phyloP scores from a whole-genome alignment of 495 filamentous ascomycete species.

The Daldinia bambusicola region DNA sequence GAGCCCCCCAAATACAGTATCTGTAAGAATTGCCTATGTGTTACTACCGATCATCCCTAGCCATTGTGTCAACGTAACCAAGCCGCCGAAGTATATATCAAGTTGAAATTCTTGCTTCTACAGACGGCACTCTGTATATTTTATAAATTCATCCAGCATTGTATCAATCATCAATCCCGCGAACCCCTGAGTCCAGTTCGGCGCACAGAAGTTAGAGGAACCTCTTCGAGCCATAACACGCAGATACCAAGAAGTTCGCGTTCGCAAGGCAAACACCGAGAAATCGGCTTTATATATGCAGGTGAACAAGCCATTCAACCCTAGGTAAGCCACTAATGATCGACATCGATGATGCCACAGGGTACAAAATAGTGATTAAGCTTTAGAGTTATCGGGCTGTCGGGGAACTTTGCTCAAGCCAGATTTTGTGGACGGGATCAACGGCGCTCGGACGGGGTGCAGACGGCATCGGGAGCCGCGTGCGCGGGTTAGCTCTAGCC shows the following conservation, averaged over 20 bases:
- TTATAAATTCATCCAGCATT: no score
- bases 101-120: no score
- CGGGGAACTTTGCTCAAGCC: constrained; percentile 46
- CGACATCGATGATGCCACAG: constrained; percentile 51
- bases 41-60: no score
- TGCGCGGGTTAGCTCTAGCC: constrained; percentile 61
- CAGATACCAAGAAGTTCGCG: constrained; percentile 33
- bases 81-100: no score
- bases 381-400: constrained; percentile 46
- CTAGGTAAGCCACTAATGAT: constrained; percentile 33
- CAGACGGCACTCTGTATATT: no score
- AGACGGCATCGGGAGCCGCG: constrained; percentile 55
- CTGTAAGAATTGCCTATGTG: no score
- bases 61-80: no score
- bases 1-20: neutral
- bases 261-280: constrained; percentile 31
- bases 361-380: constrained; percentile 56
- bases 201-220: no score
- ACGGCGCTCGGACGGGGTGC: constrained; percentile 49
- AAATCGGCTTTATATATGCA: constrained; percentile 10
- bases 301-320: constrained; percentile 41
- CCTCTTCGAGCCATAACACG: constrained; percentile 43
- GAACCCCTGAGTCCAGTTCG: no score
- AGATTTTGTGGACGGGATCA: constrained; percentile 55
- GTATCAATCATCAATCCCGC: no score